Conservation (phyloP, 2,329 filamentous ascomycete species). For the Biscogniauxia marginata region DNA sequence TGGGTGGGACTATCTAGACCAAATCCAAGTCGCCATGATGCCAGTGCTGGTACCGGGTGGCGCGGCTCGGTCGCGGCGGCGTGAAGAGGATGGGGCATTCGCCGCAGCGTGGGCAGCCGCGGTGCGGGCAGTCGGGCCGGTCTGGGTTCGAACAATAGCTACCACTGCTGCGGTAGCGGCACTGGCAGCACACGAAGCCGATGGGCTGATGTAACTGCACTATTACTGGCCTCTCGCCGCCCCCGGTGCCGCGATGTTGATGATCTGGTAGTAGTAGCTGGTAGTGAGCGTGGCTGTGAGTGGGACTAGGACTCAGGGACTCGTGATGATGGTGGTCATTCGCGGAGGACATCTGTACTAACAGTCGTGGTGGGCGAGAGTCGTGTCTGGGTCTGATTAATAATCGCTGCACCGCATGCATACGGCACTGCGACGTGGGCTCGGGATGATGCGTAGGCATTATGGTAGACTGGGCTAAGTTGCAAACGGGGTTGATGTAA, state of each 20-base stretch:
- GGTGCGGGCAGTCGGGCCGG: slow-evolving; percentile 22
- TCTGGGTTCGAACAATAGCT: slow-evolving; percentile 27
- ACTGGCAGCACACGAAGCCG: slow-evolving; percentile 29
- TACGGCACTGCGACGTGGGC: background rate
- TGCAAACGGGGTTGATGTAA: background rate
- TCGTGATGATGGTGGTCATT: no score
- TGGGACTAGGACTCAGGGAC: background rate
- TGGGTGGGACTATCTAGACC: no score
- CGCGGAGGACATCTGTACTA: no score
- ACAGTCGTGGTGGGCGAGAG: background rate
- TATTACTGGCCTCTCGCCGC: background rate
- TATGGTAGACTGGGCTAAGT: background rate
- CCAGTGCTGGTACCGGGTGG: no score
- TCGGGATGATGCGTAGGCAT: background rate
- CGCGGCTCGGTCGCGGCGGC: background rate
- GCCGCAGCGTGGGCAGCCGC: slow-evolving; percentile 21
- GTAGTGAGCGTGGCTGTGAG: background rate
- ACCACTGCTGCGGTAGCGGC: slow-evolving; percentile 26
- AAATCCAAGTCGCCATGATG: no score
- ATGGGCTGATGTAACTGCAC: slow-evolving; percentile 23
- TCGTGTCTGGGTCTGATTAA: background rate
- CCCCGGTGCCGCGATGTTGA: no score
- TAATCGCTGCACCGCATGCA: background rate
- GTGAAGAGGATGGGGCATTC: slow-evolving; percentile 27
- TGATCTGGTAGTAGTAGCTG: no score